A percentile compares a stretch with the other conserved stretches of the same genome.
Conservation (phyloP, 2,329 filamentous ascomycete species). For the Metarhizium humberi region DNA sequence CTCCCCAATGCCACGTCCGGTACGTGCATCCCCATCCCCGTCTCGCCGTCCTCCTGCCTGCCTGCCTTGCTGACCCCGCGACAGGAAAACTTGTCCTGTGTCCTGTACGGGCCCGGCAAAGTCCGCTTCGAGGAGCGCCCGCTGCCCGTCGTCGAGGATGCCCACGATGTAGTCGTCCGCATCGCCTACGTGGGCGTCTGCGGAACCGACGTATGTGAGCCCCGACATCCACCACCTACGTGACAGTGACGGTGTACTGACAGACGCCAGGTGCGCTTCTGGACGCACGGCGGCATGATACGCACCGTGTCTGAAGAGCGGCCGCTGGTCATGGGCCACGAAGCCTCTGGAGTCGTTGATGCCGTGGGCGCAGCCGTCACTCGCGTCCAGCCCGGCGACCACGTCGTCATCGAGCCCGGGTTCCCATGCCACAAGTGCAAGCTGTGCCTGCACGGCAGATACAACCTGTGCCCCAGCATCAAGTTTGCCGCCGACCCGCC, state of each 20-base stretch:
- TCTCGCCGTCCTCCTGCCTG: too few species aligned
- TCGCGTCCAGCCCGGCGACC: conserved; percentile 57
- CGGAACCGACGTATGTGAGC: conserved; percentile 14
- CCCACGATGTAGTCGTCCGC: conserved; percentile 14
- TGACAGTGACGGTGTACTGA: too few species aligned
- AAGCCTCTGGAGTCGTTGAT: conserved; percentile 58
- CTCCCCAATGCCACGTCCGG: too few species aligned
- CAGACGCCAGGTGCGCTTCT: conserved; percentile 6
- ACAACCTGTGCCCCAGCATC: conserved; percentile 76
- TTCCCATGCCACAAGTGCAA: conserved; percentile 66
- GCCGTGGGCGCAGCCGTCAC: conserved; percentile 51
- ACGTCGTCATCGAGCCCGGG: conserved; percentile 74
- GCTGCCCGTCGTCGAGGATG: conserved; percentile 14
- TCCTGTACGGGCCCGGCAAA: conserved; percentile 13
- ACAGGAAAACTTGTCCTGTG: conserved; percentile 5
- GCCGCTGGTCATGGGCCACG: conserved; percentile 35
- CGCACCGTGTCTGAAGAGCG: conserved; percentile 9
- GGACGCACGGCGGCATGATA: conserved; percentile 9
- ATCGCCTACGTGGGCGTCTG: conserved; percentile 17
- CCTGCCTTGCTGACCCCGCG: too few species aligned
- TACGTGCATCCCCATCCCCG: too few species aligned
- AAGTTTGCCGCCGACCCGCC: conserved; percentile 79
- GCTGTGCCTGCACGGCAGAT: conserved; percentile 63
- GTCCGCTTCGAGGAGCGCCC: conserved; percentile 12
- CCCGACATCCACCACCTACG: background rate